phyloP scores from a whole-genome alignment of 306 rosid species.

The Quercus engelmannii region DNA sequence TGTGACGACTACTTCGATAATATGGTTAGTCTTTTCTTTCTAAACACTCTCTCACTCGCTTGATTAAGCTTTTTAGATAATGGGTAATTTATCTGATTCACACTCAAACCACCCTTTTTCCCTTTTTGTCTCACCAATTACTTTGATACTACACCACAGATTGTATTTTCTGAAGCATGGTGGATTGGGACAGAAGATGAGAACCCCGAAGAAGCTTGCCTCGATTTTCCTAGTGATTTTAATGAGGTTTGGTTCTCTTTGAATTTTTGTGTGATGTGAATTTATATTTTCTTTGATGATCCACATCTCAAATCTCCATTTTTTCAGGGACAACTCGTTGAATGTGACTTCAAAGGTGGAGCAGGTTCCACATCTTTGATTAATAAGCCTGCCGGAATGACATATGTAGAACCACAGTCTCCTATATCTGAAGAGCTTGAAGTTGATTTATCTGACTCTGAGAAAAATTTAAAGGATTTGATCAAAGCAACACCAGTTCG shows the following conservation, averaged over 20 bases:
- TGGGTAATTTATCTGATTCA: background rate
- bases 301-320: conserved; percentile 1
- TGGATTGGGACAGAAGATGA: conserved; percentile 88
- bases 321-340: conserved; percentile 58
- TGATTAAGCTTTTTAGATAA: background rate
- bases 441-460: conserved; percentile 49
- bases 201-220: conserved; percentile 73
- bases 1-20: conserved; percentile 95
- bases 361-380: conserved; percentile 52
- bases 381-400: conserved; percentile 41
- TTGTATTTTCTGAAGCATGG: conserved; percentile 93
- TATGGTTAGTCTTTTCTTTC: conserved; percentile 53
- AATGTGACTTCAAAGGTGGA: conserved; percentile 77
- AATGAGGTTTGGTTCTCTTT: conserved; percentile 40
- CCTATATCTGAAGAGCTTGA: conserved; percentile 35
- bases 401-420: conserved; percentile 35
- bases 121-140: conserved; percentile 11
- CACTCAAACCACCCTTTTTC: background rate
- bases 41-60: no score
- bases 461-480: conserved; percentile 37
- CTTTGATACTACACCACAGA: conserved; percentile 31
- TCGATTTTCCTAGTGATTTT: conserved; percentile 75
- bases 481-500: conserved; percentile 51
- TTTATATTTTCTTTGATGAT: conserved; percentile 8
- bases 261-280: conserved; percentile 8